phyloP scores from a whole-genome alignment of 345 rosid genomes.

The Xanthoceras sorbifolium region DNA sequence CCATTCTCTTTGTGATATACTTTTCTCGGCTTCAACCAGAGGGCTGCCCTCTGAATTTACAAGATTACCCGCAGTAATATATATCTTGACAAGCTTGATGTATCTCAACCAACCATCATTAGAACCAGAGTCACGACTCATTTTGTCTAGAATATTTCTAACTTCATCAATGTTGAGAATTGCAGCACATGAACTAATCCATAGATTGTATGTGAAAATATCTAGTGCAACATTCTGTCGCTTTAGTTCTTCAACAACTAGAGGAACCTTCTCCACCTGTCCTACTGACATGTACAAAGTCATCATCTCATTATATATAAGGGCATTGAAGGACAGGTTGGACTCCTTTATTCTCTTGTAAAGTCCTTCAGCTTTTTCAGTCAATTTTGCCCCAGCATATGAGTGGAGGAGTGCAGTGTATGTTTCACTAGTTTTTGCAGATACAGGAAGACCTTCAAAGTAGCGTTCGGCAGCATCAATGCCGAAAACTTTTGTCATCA shows the following conservation, averaged over 20 bases:
- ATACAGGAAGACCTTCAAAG: slow-evolving; percentile 61
- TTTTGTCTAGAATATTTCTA: slow-evolving; percentile 65
- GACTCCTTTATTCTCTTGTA: slow-evolving; percentile 57
- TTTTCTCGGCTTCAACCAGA: slow-evolving; percentile 62
- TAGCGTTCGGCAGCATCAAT: slow-evolving; percentile 87
- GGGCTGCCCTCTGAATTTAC: slow-evolving; percentile 40
- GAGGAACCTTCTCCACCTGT: slow-evolving; percentile 70
- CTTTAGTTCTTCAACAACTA: slow-evolving; percentile 60
- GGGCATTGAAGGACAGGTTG: slow-evolving; percentile 53
- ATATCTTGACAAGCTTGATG: slow-evolving; percentile 49
- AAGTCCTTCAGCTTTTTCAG: slow-evolving; percentile 66
- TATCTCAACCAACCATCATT: slow-evolving; percentile 67
- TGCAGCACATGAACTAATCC: slow-evolving; percentile 92
- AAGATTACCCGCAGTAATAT: slow-evolving; percentile 57
- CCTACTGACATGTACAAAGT: slow-evolving; percentile 91
- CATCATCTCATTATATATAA: slow-evolving; percentile 91
- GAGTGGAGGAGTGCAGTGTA: slow-evolving; percentile 94
- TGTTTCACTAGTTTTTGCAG: slow-evolving; percentile 69
- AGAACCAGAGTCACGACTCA: slow-evolving; percentile 47
- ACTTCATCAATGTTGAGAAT: slow-evolving; percentile 54
- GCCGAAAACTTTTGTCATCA: slow-evolving; percentile 88
- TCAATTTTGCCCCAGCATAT: slow-evolving; percentile 60
- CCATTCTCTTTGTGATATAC: slow-evolving; percentile 83
- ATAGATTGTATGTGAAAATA: slow-evolving; percentile 82
- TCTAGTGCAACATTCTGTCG: slow-evolving; percentile 59